Percentiles rank a stretch among this genome's conserved stretches.
phyloP scores from a whole-genome alignment of 2,329 filamentous ascomycete species.

The Fusarium poae region DNA sequence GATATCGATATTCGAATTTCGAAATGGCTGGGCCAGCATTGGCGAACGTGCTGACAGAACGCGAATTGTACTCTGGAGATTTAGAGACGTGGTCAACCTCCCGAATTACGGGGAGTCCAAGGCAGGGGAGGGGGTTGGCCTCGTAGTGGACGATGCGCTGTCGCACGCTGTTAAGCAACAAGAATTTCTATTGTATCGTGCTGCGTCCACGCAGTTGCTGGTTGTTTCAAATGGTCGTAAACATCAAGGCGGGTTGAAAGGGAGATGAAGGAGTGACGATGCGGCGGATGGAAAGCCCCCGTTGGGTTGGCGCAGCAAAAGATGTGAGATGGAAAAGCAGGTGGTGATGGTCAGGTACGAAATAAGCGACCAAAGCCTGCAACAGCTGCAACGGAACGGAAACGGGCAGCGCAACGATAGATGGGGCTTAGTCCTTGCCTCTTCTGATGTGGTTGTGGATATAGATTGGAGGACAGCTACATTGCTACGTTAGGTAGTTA shows the following conservation, averaged over 20 bases:
- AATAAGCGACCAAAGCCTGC: constrained; percentile 36
- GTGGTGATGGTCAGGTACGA: constrained; percentile 40
- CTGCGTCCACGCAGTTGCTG: constrained; percentile 35
- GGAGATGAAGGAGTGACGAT: constrained; percentile 40
- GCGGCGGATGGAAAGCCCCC: constrained; percentile 38
- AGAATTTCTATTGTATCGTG: constrained; percentile 32
- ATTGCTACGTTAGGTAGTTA: too few relatives aligned
- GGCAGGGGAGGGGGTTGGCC: constrained; percentile 43
- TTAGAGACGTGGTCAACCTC: constrained; percentile 51
- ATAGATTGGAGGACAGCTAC: not conserved
- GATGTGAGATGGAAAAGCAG: constrained; percentile 40
- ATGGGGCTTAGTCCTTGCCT: constrained; percentile 41
- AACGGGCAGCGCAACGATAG: constrained; percentile 29
- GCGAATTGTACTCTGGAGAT: constrained; percentile 49
- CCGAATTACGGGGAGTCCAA: constrained; percentile 49
- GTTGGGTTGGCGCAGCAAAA: constrained; percentile 37
- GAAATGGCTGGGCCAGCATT: constrained; percentile 62
- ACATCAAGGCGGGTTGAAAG: constrained; percentile 24
- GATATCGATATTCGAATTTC: constrained; percentile 53
- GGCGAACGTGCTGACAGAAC: constrained; percentile 46
- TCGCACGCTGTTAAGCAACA: constrained; percentile 35
- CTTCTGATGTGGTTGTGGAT: constrained; percentile 21
- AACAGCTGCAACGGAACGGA: constrained; percentile 35
- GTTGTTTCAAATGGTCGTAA: constrained; percentile 16
- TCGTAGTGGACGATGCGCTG: constrained; percentile 42